phyloP scores from a whole-genome alignment of 768 basidiomycete genomes.

The Sarcodon sp. region DNA sequence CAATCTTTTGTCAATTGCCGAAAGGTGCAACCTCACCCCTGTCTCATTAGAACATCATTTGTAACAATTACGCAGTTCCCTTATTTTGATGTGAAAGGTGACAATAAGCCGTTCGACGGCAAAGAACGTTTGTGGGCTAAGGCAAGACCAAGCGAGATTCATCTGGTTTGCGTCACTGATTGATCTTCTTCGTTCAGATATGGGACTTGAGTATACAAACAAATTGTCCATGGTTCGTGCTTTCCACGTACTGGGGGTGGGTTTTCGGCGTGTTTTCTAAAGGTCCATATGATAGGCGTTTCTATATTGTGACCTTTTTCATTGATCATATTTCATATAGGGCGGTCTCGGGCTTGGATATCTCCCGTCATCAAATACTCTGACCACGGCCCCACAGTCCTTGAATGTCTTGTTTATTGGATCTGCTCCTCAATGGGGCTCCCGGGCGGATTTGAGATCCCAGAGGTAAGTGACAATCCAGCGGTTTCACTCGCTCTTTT shows the following conservation, averaged over 20 bases:
- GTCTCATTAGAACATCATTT: slow-evolving; percentile 10
- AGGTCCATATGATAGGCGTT: slow-evolving; percentile 12
- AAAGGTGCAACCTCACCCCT: slow-evolving; percentile 7
- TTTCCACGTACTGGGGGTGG: slow-evolving; percentile 31
- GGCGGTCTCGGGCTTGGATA: slow-evolving; percentile 10
- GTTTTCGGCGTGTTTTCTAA: slow-evolving; percentile 28
- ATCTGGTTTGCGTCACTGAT: slow-evolving; percentile 2
- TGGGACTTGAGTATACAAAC: slow-evolving; percentile 26
- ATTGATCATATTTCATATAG: slow-evolving; percentile 4
- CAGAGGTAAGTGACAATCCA: slow-evolving; percentile 12
- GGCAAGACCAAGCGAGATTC: neutral
- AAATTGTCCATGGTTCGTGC: slow-evolving; percentile 23
- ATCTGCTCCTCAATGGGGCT: slow-evolving; percentile 11
- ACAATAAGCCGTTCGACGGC: slow-evolving; percentile 2
- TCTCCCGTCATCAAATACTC: slow-evolving; percentile 5
- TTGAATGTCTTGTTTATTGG: slow-evolving; percentile 16
- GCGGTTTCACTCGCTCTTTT: too few species aligned
- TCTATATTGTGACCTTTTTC: neutral
- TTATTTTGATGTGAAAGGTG: neutral
- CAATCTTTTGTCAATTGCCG: slow-evolving; percentile 14
- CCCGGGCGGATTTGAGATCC: slow-evolving; percentile 7
- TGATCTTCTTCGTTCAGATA: slow-evolving; percentile 11
- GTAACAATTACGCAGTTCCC: slow-evolving; percentile 1
- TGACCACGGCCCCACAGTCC: slow-evolving; percentile 8
- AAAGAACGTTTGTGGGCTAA: slow-evolving; percentile 16